phyloP scores from a whole-genome alignment of 257 asterid genomes.

The Ilex aquifolium region DNA sequence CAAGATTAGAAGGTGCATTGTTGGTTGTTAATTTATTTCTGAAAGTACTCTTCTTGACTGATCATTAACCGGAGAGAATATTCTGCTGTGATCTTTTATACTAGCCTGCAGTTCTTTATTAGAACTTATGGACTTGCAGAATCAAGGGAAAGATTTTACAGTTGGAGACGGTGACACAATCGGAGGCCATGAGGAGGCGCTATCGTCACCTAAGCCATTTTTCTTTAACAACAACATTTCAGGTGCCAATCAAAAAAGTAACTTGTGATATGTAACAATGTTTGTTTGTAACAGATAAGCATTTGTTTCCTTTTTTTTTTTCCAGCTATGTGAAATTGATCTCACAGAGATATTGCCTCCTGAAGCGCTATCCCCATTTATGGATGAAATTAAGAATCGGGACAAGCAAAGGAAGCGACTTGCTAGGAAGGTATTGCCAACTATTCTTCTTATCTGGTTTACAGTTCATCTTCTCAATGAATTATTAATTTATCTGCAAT shows the following conservation, averaged over 20 bases:
- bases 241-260: constrained; percentile 37
- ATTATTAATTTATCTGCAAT: too few relatives aligned
- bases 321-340: constrained; percentile 88
- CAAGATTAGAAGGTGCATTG: too few relatives aligned
- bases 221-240: constrained; percentile 84
- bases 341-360: constrained; percentile 54
- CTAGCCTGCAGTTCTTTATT: not conserved
- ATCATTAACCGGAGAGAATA: too few relatives aligned
- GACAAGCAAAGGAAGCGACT: constrained; percentile 77
- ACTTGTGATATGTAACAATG: constrained; percentile 3
- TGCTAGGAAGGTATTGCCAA: constrained; percentile 64
- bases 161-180: constrained; percentile 76
- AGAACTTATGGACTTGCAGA: constrained; percentile 40
- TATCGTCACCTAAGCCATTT: constrained; percentile 93
- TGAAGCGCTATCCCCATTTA: constrained; percentile 78
- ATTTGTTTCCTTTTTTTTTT: constrained; percentile 11
- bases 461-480: constrained; percentile 1
- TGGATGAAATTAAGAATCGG: constrained; percentile 87
- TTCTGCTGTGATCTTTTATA: too few relatives aligned
- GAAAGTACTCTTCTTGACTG: too few relatives aligned
- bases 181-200: constrained; percentile 84
- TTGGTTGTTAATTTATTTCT: too few relatives aligned
- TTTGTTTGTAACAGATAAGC: not conserved
- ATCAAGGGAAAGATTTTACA: constrained; percentile 78
- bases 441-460: constrained; percentile 4